Evolutionary conservation across 257 asterid species (phyloP).

Genomic region (Solanum gandarillasii): DNA sequence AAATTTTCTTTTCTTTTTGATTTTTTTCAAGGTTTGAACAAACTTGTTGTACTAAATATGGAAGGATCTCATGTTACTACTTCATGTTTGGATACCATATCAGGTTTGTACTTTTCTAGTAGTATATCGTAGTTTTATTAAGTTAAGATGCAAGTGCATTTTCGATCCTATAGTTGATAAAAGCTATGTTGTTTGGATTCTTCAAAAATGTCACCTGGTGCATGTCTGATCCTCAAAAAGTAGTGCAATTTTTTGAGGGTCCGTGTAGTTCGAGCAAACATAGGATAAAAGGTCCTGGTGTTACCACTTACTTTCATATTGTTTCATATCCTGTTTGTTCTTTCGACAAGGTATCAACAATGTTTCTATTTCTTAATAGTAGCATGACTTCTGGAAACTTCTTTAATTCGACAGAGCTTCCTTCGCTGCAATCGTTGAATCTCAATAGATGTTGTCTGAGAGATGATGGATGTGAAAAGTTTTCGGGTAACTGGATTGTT

Average conservation of each 20-base stretch:
- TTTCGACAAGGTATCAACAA: not conserved
- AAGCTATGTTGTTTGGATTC: not conserved
- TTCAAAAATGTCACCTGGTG: not conserved
- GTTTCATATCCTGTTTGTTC: no score
- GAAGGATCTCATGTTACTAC: not conserved
- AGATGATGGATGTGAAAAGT: not conserved
- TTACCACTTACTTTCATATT: not conserved
- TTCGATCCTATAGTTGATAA: not conserved
- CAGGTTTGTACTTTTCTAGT: not conserved
- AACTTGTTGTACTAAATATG: not conserved
- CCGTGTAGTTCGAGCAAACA: not conserved
- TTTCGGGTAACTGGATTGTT: not conserved
- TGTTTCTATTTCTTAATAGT: not conserved
- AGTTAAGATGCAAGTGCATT: not conserved
- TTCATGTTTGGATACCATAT: not conserved
- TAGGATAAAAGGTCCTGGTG: not conserved
- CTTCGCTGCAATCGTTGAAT: not conserved
- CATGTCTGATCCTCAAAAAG: not conserved
- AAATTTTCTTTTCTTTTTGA: not conserved
- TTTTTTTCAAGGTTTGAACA: not conserved
- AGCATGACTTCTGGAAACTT: rapidly evolving
- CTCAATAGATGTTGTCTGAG: not conserved
- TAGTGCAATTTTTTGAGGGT: not conserved
- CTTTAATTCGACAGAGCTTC: not conserved
- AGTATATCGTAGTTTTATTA: not conserved